Percentiles rank a stretch among this genome's conserved stretches.
Evolutionary conservation across 257 asterid genomes (phyloP).

Genomic region (Coffea canephora): DNA sequence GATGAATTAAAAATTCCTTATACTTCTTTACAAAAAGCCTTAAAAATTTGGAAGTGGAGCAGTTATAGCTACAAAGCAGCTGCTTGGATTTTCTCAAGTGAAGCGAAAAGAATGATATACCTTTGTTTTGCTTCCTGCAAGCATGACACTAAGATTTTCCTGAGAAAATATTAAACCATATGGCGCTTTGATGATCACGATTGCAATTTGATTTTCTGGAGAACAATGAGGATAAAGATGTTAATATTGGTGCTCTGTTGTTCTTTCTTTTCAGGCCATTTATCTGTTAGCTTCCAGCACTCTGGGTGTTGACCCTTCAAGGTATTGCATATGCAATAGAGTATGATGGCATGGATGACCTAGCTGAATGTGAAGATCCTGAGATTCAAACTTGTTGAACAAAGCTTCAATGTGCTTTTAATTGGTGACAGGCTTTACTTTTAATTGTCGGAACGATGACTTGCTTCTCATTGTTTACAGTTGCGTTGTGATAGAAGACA

Average conservation of each 20-base stretch:
- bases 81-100: not conserved
- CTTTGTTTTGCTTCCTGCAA: not conserved
- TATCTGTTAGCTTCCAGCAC: conserved; percentile 85
- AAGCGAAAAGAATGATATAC: not conserved
- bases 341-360: not conserved
- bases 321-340: conserved; percentile 35
- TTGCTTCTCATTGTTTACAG: conserved; percentile 31
- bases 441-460: conserved; percentile 13
- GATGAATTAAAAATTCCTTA: not conserved
- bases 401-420: not conserved
- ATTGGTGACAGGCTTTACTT: not conserved
- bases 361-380: not conserved
- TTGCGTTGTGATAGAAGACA: conserved; percentile 94
- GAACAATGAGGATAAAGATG: not conserved
- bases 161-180: not conserved
- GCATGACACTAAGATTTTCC: not conserved
- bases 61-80: not conserved
- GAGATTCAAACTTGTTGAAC: not conserved
- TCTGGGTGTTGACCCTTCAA: conserved; percentile 74
- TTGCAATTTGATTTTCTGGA: not conserved
- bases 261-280: conserved; percentile 66
- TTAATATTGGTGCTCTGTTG: conserved; percentile 3
- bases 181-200: not conserved
- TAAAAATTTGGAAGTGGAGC: not conserved
- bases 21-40: not conserved